Conservation (phyloP, 2,329 filamentous ascomycete genomes). For the Fusarium sterilihyphosum region DNA sequence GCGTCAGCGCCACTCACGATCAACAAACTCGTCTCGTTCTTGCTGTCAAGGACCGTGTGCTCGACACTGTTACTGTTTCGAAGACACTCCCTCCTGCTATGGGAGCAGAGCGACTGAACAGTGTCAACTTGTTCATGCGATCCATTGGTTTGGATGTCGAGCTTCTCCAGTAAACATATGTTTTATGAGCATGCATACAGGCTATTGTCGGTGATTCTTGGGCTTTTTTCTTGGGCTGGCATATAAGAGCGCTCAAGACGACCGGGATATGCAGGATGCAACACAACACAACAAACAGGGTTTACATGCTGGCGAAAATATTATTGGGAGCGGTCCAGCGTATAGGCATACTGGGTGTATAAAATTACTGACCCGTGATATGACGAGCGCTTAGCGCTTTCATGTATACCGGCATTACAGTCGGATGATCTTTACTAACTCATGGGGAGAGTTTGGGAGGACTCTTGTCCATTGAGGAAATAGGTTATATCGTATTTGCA, state of each 20-base stretch:
- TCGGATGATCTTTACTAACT: conserved; percentile 25
- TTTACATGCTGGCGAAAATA: conserved; percentile 37
- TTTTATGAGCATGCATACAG: conserved; percentile 26
- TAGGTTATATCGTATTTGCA: conserved; percentile 36
- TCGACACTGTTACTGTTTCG: conserved; percentile 89
- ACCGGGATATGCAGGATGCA: conserved; percentile 34
- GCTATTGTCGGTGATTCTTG: conserved; percentile 40
- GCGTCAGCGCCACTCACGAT: conserved; percentile 90
- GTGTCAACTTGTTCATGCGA: conserved; percentile 98
- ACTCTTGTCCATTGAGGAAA: conserved; percentile 21
- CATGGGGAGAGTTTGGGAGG: conserved; percentile 27
- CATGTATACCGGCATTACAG: conserved; percentile 33
- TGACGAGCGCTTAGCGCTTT: conserved; percentile 29
- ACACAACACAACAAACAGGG: conserved; percentile 16
- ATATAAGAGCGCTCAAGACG: conserved; percentile 37
- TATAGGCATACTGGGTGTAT: conserved; percentile 35
- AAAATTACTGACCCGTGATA: conserved; percentile 27
- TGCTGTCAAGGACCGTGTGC: conserved; percentile 96
- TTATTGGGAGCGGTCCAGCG: conserved; percentile 26
- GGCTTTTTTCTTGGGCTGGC: conserved; percentile 42
- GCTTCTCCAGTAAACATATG: conserved; percentile 56
- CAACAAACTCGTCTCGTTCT: conserved; percentile 95
- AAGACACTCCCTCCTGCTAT: conserved; percentile 91
- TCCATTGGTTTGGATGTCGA: conserved; percentile 99
- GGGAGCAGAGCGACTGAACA: conserved; percentile 82